Percentiles rank a stretch among this genome's conserved stretches.
Evolutionary conservation across 169 alveolate species (phyloP).

Genomic region (Cytauxzoon felis): DNA sequence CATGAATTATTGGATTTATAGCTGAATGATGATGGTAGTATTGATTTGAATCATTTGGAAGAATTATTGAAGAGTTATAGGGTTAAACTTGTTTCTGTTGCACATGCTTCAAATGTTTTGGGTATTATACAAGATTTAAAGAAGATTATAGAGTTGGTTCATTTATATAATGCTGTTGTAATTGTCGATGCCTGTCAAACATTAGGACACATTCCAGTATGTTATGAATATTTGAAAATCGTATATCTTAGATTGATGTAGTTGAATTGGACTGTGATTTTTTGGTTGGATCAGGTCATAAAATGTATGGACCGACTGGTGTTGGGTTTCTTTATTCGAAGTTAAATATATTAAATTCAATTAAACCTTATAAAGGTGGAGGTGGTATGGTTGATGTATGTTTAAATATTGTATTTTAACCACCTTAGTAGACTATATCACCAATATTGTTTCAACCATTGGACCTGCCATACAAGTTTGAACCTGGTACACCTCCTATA

Average conservation of each 20-base stretch:
- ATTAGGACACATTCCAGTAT: constrained; percentile 48
- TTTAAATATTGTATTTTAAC: too few species aligned
- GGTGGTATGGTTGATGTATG: constrained; percentile 48
- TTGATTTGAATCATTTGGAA: constrained; percentile 57
- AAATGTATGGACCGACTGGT: constrained; percentile 73
- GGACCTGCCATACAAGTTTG: constrained; percentile 49
- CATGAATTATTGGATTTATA: neutral
- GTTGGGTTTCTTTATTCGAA: constrained; percentile 66
- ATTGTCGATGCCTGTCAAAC: constrained; percentile 72
- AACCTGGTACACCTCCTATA: constrained; percentile 60
- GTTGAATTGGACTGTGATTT: constrained; percentile 55
- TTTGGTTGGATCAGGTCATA: constrained; percentile 70
- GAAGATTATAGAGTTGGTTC: constrained; percentile 32
- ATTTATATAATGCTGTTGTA: constrained; percentile 39
- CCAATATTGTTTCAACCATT: too few species aligned
- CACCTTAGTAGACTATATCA: too few species aligned
- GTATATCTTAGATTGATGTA: constrained; percentile 32
- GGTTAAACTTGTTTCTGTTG: constrained; percentile 58
- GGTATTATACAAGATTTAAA: constrained; percentile 59
- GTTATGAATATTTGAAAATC: neutral
- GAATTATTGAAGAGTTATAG: constrained; percentile 11
- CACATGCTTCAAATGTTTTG: constrained; percentile 68
- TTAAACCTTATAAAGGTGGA: constrained; percentile 40
- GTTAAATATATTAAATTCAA: constrained; percentile 4
- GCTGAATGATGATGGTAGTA: constrained; percentile 50